Conservation (phyloP, 129 eudicot species). For the sunflower (Helianthus annuus) region DNA sequence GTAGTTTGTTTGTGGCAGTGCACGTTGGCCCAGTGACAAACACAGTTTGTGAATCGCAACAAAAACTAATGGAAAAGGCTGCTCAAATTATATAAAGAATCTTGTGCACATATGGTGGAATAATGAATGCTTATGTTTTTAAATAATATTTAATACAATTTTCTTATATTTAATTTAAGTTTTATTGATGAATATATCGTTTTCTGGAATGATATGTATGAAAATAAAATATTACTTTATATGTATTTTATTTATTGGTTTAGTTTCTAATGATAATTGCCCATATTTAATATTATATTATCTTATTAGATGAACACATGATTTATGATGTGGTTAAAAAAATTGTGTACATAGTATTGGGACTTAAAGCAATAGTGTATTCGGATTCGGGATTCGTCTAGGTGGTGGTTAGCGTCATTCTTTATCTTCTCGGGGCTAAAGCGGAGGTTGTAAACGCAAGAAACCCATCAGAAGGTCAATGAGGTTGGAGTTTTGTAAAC, state of each 20-base stretch:
- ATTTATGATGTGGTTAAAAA: too few relatives aligned
- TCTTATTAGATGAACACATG: too few relatives aligned
- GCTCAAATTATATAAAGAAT: constrained; percentile 42
- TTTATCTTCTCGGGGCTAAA: too few relatives aligned
- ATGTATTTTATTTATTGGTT: background rate
- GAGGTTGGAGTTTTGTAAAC: too few relatives aligned
- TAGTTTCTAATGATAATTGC: background rate
- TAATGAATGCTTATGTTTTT: constrained; percentile 2
- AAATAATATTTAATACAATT: background rate
- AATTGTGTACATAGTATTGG: too few relatives aligned
- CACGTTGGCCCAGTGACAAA: constrained; percentile 68
- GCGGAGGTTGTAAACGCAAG: too few relatives aligned
- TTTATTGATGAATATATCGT: background rate
- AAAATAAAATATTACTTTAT: background rate
- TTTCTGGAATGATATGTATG: background rate
- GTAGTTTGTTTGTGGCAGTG: constrained; percentile 45
- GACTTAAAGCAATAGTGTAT: too few relatives aligned
- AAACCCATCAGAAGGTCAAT: too few relatives aligned
- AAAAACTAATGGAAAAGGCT: constrained; percentile 40
- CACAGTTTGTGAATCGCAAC: constrained; percentile 59
- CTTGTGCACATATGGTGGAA: constrained; percentile 21
- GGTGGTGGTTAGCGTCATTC: too few relatives aligned
- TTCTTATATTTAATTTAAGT: background rate
- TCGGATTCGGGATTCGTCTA: too few relatives aligned
- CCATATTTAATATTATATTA: background rate